Percentiles rank a stretch among this genome's conserved stretches.
Evolutionary conservation across 805 yeast species (phyloP).

Genomic region (Komagataella populi): DNA sequence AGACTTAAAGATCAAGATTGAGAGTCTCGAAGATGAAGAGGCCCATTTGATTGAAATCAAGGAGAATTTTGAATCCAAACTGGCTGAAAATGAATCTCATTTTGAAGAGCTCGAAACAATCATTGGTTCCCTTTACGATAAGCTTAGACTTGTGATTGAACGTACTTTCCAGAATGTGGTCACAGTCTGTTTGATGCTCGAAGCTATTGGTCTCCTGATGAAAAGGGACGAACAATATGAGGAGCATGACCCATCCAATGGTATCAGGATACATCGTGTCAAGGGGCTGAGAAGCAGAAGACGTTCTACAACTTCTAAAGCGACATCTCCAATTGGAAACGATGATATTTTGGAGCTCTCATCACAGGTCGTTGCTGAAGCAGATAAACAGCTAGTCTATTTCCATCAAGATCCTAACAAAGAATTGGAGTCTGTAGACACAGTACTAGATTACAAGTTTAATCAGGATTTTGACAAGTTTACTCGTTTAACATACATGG

Average conservation of each 20-base stretch:
- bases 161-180: conserved; percentile 22
- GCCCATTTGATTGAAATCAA: conserved; percentile 28
- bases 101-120: conserved; percentile 9
- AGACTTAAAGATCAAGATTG: conserved; percentile 25
- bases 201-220: conserved; percentile 65
- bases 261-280: conserved; percentile 53
- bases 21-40: conserved; percentile 34
- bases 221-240: conserved; percentile 23
- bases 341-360: neutral
- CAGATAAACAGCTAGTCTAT: neutral
- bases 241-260: conserved; percentile 13
- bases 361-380: neutral
- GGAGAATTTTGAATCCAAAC: conserved; percentile 19
- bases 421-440: neutral
- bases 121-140: conserved; percentile 13
- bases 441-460: conserved; percentile 6
- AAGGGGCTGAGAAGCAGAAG: conserved; percentile 54
- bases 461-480: conserved; percentile 22
- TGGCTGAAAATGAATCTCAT: conserved; percentile 11
- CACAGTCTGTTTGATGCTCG: conserved; percentile 45
- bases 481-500: conserved; percentile 10
- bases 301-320: conserved; percentile 6
- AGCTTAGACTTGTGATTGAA: conserved; percentile 29
- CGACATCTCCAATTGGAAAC: neutral
- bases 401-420: neutral